Evolutionary conservation across 352 stramenopile genomes (phyloP), one percentile per base, ranked within the genome.

Genomic region (Achlya hypogyna): DNA sequence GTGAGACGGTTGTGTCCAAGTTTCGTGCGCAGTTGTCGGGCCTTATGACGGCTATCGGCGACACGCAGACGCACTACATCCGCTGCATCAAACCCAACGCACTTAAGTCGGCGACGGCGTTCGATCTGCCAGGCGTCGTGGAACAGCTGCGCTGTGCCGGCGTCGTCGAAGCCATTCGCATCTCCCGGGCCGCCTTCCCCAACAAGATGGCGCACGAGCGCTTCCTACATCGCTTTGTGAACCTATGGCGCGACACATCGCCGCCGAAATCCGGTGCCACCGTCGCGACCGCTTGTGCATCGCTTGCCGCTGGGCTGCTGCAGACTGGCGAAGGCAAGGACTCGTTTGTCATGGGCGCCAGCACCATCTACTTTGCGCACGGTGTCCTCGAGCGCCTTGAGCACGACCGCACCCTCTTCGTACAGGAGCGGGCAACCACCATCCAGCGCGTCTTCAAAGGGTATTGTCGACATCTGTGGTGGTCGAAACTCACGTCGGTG

Each of bases 171-270:
- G 89, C 89, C 0, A 96, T 97, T 52, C 86, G 89, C 25, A 96
- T 97, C 62, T 94, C 85, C 49, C 81, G 89, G 23, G 82, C 86
- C 0, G 84, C 89, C 1, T 97, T 96, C 69, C 89, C 89, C 2
- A 97, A 97, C 81, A 98, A 98, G 54, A 87, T 99, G 71, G 78
- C 78, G 28, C 96, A 99, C 74, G 75, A 96, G 63, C 88, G 88
- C 49, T 95, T 93, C 63, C 68, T 95, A 4, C 78, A 80, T 27
- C 81, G 86, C 22, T 95, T 95, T 67, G 82, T 92, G 27, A 73
- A 91, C 53, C 78, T 94, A 73, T 81, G 76, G 64, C 76, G 73
- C 43, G 75, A 68, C 14, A 71, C 75, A 25, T 79, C 78, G 12
- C 87, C 79, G 27, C 9, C 35, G 25, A 49, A 52, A 40, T 47